A percentile compares a stretch with the other conserved stretches of the same genome.
Evolutionary conservation across 108 stramenopile species (phyloP).

Genomic region (Schizochytrium sp.): DNA sequence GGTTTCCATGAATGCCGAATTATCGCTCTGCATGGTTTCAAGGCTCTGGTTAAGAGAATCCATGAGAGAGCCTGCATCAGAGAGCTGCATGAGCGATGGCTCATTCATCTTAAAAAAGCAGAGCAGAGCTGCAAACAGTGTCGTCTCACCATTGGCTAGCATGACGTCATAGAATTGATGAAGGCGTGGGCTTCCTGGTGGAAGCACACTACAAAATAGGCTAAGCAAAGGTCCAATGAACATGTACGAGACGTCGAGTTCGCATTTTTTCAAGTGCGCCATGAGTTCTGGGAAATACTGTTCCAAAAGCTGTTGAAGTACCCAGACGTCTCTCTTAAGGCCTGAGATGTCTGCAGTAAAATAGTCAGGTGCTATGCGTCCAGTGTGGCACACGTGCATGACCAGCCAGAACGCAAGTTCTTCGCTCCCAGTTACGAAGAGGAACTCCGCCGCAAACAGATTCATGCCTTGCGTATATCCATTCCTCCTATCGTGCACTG

Average conservation of each 20-base stretch:
- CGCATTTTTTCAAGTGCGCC: slow-evolving; percentile 43
- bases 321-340: slow-evolving; percentile 50
- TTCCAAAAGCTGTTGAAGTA: slow-evolving; percentile 46
- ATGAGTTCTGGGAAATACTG: slow-evolving; percentile 27
- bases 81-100: slow-evolving; percentile 28
- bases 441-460: slow-evolving; percentile 50
- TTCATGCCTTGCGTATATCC: slow-evolving; percentile 60
- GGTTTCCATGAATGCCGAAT: background rate
- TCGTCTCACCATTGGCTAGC: slow-evolving; percentile 43
- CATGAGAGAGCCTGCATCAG: slow-evolving; percentile 37
- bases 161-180: slow-evolving; percentile 30
- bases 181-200: slow-evolving; percentile 1
- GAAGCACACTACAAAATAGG: slow-evolving; percentile 45
- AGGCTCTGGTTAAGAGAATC: slow-evolving; percentile 48
- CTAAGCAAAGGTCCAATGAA: slow-evolving; percentile 59
- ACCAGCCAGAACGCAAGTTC: slow-evolving; percentile 32
- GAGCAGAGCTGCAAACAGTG: slow-evolving; percentile 29
- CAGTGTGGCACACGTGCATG: slow-evolving; percentile 15
- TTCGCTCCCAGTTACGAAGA: slow-evolving; percentile 40
- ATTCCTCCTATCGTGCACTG: slow-evolving; percentile 18
- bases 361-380: slow-evolving; percentile 30
- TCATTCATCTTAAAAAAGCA: slow-evolving; percentile 33
- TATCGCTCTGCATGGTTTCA: background rate
- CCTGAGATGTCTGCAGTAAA: slow-evolving; percentile 34
- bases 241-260: slow-evolving; percentile 2